Percentiles rank a stretch among this genome's conserved stretches.
These are phyloP conservation scores for Harringtonia aguacate DNA, from an alignment of 2,329 filamentous ascomycete genomes.

Conservation along the genomic window DNA sequence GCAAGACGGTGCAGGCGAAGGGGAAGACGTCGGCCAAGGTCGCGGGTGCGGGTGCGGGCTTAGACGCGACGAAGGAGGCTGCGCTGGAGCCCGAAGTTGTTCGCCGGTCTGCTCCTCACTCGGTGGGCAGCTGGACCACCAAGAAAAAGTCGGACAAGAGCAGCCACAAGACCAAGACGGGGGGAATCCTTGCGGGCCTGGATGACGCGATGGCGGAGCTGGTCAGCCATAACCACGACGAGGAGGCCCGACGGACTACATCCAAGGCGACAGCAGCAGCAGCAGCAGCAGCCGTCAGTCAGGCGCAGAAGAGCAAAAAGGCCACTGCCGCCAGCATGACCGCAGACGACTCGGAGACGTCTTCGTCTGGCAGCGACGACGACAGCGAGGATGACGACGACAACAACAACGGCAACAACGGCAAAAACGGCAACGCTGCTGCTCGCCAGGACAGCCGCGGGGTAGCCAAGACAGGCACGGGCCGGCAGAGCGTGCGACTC, in stretches of 20 bases:
- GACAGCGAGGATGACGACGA: not conserved
- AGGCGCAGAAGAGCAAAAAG: not conserved
- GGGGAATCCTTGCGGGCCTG: too few relatives aligned
- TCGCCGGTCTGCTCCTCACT: too few relatives aligned
- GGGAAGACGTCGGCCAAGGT: too few relatives aligned
- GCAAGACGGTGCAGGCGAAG: not conserved
- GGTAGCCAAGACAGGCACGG: not conserved
- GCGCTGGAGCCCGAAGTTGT: too few relatives aligned
- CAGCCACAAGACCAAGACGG: too few relatives aligned
- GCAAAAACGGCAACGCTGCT: not conserved
- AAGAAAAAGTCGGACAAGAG: too few relatives aligned
- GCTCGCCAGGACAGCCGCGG: too few relatives aligned
- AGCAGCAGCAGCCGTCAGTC: not conserved
- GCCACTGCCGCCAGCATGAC: not conserved
- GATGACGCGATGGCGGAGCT: not conserved
- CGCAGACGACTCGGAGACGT: not conserved
- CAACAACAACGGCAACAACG: not conserved
- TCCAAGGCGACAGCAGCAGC: not conserved
- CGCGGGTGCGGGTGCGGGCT: too few relatives aligned
- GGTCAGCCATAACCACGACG: not conserved
- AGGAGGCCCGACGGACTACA: not conserved
- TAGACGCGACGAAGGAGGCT: too few relatives aligned
- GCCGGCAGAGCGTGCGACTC: not conserved
- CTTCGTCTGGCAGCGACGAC: not conserved
- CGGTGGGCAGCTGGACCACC: too few relatives aligned